These are phyloP conservation scores for Talaromyces proteolyticus DNA, from an alignment of 495 filamentous ascomycete species.

Conservation along the genomic window DNA sequence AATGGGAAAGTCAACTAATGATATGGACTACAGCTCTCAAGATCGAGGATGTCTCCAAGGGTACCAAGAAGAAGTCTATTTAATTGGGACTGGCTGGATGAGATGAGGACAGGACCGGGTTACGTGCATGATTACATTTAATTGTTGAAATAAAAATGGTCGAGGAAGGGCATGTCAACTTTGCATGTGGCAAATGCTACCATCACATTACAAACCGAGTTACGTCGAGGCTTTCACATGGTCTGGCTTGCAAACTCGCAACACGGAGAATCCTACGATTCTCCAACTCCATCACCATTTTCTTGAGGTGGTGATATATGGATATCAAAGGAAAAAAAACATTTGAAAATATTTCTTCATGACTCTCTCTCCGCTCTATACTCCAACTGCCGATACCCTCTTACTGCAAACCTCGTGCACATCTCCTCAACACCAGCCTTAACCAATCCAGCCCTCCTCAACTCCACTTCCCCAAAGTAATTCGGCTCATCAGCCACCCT, in stretches of 20 bases:
- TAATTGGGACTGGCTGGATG: not conserved
- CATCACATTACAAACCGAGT: too few species aligned
- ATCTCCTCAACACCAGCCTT: constrained; percentile 13
- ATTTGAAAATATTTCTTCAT: constrained; percentile 5
- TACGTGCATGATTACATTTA: not conserved
- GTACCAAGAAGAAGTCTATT: constrained; percentile 55
- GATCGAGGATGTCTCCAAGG: constrained; percentile 73
- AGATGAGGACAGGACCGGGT: not conserved
- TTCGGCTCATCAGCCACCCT: constrained; percentile 43
- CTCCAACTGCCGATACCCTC: constrained; percentile 30
- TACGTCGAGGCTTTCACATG: not conserved
- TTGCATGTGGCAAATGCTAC: not conserved
- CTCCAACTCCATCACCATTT: not conserved
- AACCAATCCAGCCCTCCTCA: constrained; percentile 34
- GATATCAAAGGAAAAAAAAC: not conserved
- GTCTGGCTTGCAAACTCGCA: not conserved
- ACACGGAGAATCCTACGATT: not conserved
- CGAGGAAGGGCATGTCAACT: not conserved
- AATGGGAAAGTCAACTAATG: not conserved
- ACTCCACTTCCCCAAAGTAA: constrained; percentile 64
- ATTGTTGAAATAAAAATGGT: not conserved
- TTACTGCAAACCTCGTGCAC: constrained; percentile 17
- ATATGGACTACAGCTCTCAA: constrained; percentile 50
- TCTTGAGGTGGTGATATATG: not conserved
- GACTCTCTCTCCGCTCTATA: constrained; percentile 27